phyloP scores from a whole-genome alignment of 306 rosid species.

The Canavalia gladiata region DNA sequence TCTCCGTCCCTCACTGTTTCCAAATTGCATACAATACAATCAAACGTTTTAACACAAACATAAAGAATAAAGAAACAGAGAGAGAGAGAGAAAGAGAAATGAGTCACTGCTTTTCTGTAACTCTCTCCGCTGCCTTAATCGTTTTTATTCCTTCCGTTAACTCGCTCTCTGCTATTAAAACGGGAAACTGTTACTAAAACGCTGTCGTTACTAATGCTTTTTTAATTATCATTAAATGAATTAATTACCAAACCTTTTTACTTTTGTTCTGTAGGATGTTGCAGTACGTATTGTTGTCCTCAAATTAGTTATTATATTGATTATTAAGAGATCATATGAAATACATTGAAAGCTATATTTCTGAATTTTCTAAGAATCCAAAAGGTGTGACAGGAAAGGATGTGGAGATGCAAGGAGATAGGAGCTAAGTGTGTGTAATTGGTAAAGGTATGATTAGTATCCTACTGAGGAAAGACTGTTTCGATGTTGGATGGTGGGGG shows the following conservation, averaged over 20 bases:
- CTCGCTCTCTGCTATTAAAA: neutral
- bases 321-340: neutral
- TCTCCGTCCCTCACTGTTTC: conserved; percentile 54
- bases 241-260: neutral
- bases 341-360: neutral
- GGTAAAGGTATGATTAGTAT: neutral
- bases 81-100: neutral
- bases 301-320: neutral
- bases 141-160: neutral
- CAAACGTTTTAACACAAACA: neutral
- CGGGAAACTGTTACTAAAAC: neutral
- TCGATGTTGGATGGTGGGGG: too few species aligned
- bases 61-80: neutral
- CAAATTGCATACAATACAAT: neutral
- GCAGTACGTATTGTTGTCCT: neutral
- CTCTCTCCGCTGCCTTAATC: neutral
- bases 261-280: neutral
- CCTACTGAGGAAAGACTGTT: too few species aligned
- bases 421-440: neutral
- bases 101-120: neutral
- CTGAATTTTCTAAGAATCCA: neutral
- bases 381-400: neutral
- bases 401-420: neutral
- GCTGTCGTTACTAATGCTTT: neutral
- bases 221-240: neutral